Conservation (phyloP, 225 moss, liverwort and hornwort species). For the Marchantia polymorpha region DNA sequence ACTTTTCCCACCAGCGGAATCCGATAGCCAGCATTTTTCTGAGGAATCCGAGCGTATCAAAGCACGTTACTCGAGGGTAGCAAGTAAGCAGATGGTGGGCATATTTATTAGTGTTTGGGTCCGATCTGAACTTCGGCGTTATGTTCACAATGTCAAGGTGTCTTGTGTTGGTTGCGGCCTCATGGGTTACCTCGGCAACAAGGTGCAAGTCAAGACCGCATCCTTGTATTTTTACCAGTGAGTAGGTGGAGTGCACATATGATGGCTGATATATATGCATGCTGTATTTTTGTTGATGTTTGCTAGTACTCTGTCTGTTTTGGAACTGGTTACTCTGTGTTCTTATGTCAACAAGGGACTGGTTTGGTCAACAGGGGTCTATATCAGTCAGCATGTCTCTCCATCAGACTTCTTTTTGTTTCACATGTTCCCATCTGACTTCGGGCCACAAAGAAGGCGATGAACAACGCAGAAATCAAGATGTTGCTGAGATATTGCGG, state of each 20-base stretch:
- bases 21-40: conserved; percentile 19
- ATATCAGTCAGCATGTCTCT: conserved; percentile 90
- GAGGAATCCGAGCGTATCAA: conserved; percentile 22
- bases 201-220: conserved; percentile 39
- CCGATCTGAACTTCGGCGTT: conserved; percentile 62
- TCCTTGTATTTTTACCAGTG: neutral
- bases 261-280: no score
- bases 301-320: neutral
- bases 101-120: conserved; percentile 88
- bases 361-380: conserved; percentile 57
- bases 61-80: conserved; percentile 63
- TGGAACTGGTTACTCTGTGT: neutral
- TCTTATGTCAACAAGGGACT: neutral
- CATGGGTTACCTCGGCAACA: conserved; percentile 84
- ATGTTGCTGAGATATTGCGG: conserved; percentile 79
- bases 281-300: neutral
- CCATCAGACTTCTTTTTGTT: conserved; percentile 92
- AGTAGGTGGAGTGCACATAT: neutral
- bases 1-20: conserved; percentile 21
- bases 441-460: conserved; percentile 88
- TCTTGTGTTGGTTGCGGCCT: conserved; percentile 92
- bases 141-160: conserved; percentile 89
- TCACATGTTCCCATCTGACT: conserved; percentile 75
- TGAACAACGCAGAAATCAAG: conserved; percentile 77
- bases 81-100: conserved; percentile 99